Conservation (phyloP, 495 filamentous ascomycete species). For the Xylaria acuta region DNA sequence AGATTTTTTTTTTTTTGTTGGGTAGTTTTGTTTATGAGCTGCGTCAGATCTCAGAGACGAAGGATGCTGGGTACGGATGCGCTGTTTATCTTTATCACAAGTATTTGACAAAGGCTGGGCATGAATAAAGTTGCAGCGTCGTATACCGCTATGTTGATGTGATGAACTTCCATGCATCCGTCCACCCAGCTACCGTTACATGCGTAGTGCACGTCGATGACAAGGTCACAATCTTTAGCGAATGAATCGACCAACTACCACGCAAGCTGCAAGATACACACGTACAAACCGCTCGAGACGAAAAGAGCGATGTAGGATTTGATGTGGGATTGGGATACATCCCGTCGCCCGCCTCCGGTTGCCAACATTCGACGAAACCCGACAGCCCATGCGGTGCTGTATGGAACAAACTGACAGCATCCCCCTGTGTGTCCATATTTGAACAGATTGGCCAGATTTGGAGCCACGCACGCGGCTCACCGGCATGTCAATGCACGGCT, state of each 20-base stretch:
- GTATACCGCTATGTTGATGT: slow-evolving; percentile 15
- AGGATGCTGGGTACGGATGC: not conserved
- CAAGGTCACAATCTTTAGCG: slow-evolving; percentile 20
- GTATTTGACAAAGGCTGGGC: not conserved
- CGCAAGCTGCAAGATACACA: slow-evolving; percentile 12
- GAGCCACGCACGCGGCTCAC: slow-evolving; percentile 15
- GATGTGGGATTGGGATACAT: slow-evolving; percentile 9
- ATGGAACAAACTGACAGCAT: slow-evolving; percentile 8
- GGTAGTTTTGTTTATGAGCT: not conserved
- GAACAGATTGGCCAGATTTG: not conserved
- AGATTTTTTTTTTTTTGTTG: not conserved
- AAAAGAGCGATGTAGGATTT: slow-evolving; percentile 5
- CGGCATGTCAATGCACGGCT: slow-evolving; percentile 16
- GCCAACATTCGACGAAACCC: not conserved
- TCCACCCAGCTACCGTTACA: slow-evolving; percentile 10
- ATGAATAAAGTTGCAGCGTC: slow-evolving; percentile 9
- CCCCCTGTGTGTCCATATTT: slow-evolving; percentile 6
- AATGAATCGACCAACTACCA: slow-evolving; percentile 2
- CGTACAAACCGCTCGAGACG: not conserved
- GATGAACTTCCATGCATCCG: slow-evolving; percentile 13
- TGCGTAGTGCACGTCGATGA: slow-evolving; percentile 9
- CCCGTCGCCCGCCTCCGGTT: not conserved
- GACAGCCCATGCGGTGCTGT: slow-evolving; percentile 1
- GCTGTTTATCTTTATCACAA: not conserved
- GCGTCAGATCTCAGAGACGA: not conserved